phyloP scores from a whole-genome alignment of 495 filamentous ascomycete species.

The Hypoxylon rickii region DNA sequence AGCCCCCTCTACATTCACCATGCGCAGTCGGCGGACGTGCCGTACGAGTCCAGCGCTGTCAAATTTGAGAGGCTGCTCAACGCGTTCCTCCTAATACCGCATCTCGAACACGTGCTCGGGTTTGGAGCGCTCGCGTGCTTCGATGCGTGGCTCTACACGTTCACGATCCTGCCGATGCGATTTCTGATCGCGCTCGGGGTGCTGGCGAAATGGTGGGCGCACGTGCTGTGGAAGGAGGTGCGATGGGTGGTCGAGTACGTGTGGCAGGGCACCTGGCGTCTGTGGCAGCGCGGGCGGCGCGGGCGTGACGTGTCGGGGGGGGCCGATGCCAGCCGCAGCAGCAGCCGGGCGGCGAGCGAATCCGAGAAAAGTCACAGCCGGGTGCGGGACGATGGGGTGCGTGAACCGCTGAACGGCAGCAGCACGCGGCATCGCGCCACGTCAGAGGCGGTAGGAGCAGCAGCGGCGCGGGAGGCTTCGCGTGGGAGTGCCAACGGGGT shows the following conservation, averaged over 20 bases:
- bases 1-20: constrained; percentile 89
- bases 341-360: constrained; percentile 35
- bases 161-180: constrained; percentile 89
- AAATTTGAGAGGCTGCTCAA: constrained; percentile 94
- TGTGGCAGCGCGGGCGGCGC: constrained; percentile 67
- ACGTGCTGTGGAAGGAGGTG: constrained; percentile 66
- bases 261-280: constrained; percentile 71
- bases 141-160: constrained; percentile 96
- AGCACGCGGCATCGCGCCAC: constrained; percentile 27
- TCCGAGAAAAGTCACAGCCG: constrained; percentile 44
- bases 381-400: constrained; percentile 17
- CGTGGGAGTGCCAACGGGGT: constrained; percentile 35
- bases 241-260: constrained; percentile 73
- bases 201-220: constrained; percentile 71
- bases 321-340: constrained; percentile 30
- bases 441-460: constrained; percentile 20
- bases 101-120: constrained; percentile 81
- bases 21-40: constrained; percentile 70
- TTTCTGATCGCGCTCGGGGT: constrained; percentile 84
- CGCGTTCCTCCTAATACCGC: constrained; percentile 78
- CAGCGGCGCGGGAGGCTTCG: constrained; percentile 22
- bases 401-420: constrained; percentile 19
- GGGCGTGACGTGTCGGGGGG: constrained; percentile 46
- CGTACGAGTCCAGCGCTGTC: constrained; percentile 94
- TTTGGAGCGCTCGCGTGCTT: constrained; percentile 91